Conservation (phyloP, 306 rosid genomes). For the Geum urbanum region DNA sequence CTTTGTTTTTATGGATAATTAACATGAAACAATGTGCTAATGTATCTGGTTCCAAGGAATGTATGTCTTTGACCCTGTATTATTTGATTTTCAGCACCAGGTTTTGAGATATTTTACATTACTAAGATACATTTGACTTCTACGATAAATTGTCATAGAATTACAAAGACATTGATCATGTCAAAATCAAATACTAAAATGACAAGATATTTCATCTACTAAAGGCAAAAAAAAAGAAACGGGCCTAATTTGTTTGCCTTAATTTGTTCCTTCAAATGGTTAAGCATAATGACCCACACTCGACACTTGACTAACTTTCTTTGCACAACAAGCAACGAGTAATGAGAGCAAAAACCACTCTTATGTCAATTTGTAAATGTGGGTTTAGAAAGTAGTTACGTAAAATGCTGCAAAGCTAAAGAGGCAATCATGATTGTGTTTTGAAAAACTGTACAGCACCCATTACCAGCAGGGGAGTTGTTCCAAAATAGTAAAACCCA, state of each 20-base stretch:
- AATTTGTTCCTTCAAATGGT: slow-evolving; percentile 34
- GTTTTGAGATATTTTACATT: neutral
- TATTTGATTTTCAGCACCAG: neutral
- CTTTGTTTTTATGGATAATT: neutral
- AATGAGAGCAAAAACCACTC: slow-evolving; percentile 36
- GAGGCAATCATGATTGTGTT: slow-evolving; percentile 20
- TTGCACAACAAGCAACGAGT: slow-evolving; percentile 43
- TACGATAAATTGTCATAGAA: too few relatives aligned
- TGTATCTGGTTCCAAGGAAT: neutral
- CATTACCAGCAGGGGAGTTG: neutral
- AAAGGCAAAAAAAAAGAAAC: slow-evolving; percentile 1
- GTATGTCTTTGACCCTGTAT: neutral
- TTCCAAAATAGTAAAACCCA: neutral
- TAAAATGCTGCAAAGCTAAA: slow-evolving; percentile 27
- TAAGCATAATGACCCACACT: slow-evolving; percentile 36
- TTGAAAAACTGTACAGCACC: neutral
- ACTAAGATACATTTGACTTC: neutral
- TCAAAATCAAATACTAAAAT: too few relatives aligned
- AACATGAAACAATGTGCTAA: neutral
- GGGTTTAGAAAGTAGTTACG: slow-evolving; percentile 35
- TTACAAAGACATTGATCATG: too few relatives aligned
- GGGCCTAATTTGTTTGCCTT: slow-evolving; percentile 3
- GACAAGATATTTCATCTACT: too few relatives aligned
- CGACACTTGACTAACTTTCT: slow-evolving; percentile 29
- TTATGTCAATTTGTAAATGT: slow-evolving; percentile 41